These are phyloP conservation scores for Solanum piurae DNA, from an alignment of 257 asterid genomes.

Conservation along the genomic window DNA sequence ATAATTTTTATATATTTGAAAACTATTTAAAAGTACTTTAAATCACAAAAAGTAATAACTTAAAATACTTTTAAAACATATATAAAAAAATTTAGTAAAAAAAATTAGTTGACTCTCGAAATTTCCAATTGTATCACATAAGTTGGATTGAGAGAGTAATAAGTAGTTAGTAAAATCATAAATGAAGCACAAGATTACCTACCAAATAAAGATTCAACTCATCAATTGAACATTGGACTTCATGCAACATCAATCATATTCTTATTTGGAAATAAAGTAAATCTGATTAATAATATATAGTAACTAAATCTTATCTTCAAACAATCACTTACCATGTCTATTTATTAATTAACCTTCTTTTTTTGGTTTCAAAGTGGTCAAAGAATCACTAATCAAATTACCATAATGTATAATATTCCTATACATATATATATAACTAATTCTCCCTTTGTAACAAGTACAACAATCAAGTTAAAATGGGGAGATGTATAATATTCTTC, in stretches of 20 bases:
- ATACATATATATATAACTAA: background rate
- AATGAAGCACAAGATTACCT: background rate
- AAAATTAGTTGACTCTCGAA: too few relatives aligned
- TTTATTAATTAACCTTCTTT: background rate
- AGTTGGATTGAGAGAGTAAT: background rate
- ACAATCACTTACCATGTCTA: background rate
- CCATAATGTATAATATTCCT: background rate
- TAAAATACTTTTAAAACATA: too few relatives aligned
- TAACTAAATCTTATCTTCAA: background rate
- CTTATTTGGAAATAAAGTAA: background rate
- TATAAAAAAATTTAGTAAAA: too few relatives aligned
- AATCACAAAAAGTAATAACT: too few relatives aligned
- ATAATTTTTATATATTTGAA: too few relatives aligned
- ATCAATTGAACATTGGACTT: background rate
- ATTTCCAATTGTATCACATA: too few relatives aligned
- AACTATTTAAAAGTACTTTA: too few relatives aligned
- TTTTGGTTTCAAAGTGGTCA: background rate
- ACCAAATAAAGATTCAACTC: background rate
- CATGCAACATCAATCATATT: background rate
- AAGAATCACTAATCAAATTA: background rate
- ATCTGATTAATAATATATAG: background rate
- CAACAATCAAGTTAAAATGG: slow-evolving; percentile 2
- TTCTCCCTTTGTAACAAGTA: background rate
- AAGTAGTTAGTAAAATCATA: background rate
- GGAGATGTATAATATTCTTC: background rate